These are phyloP conservation scores for Houttuynia cordata DNA, from an alignment of 164 flowering plant genomes.

Conservation along the genomic window DNA sequence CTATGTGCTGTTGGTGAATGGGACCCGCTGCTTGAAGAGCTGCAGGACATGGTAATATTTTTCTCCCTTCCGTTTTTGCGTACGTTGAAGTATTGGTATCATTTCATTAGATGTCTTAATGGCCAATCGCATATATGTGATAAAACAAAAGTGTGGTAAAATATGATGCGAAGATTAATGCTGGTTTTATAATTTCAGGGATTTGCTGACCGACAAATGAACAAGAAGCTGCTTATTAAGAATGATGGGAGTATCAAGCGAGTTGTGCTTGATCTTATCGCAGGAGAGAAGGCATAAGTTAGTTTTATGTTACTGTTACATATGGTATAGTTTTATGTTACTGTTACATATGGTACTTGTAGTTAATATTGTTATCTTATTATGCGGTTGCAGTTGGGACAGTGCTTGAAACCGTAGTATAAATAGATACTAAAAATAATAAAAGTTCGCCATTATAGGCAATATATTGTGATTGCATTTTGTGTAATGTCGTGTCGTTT, in stretches of 20 bases:
- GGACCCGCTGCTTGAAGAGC: slow-evolving; percentile 77
- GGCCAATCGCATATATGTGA: background rate
- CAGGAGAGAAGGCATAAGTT: slow-evolving; percentile 28
- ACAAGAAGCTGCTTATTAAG: slow-evolving; percentile 67
- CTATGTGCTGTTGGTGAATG: slow-evolving; percentile 34
- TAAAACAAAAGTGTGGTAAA: background rate
- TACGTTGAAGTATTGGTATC: background rate
- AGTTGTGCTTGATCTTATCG: slow-evolving; percentile 80
- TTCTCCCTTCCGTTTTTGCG: background rate
- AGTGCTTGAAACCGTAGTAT: no score
- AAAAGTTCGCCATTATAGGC: no score
- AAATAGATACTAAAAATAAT: no score
- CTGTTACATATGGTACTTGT: no score
- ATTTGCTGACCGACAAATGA: slow-evolving; percentile 47
- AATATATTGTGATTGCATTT: no score
- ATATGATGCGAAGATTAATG: background rate
- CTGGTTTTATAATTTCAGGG: slow-evolving; percentile 42
- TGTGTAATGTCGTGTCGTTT: no score
- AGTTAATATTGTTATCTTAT: no score
- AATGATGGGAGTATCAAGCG: slow-evolving; percentile 83
- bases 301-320: no score
- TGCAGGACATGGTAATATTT: slow-evolving; percentile 65
- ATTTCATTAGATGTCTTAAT: background rate
- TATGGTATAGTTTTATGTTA: no score
- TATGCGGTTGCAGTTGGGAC: no score